Evolutionary conservation across 108 stramenopile species (phyloP).

Genomic region (Conticribra guillardii): DNA sequence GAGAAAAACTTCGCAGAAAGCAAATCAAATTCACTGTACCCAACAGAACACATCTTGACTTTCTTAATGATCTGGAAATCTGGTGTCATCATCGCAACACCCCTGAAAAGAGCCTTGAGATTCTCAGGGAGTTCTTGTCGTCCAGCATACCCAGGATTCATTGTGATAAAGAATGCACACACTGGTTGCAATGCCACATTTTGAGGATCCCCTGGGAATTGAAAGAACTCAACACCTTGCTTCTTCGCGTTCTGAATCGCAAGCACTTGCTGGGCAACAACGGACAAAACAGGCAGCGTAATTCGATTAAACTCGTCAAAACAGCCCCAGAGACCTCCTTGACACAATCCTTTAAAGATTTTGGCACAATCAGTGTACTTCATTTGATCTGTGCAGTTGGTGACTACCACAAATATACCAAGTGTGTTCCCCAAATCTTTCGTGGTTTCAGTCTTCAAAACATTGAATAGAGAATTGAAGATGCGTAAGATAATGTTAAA

Average conservation of each 20-base stretch:
- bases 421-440: constrained; percentile 90
- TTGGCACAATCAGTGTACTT: constrained; percentile 93
- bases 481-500: background rate
- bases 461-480: too few relatives aligned
- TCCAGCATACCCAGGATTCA: constrained; percentile 96
- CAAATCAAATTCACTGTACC: constrained; percentile 82
- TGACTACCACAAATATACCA: constrained; percentile 92
- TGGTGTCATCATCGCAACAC: constrained; percentile 94
- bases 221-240: constrained; percentile 73
- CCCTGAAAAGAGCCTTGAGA: constrained; percentile 91
- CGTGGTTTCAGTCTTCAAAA: constrained; percentile 66
- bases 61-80: constrained; percentile 95
- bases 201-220: constrained; percentile 93
- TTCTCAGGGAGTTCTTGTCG: constrained; percentile 94
- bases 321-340: constrained; percentile 92
- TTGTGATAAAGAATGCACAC: constrained; percentile 93
- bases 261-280: constrained; percentile 92
- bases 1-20: constrained; percentile 89
- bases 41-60: constrained; percentile 93
- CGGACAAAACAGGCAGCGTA: constrained; percentile 88
- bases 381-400: constrained; percentile 93
- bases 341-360: constrained; percentile 94
- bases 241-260: constrained; percentile 92
- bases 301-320: constrained; percentile 97
- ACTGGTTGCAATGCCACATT: constrained; percentile 81